Evolutionary conservation across 768 basidiomycete genomes (phyloP).

Genomic region (Grammothele lineata): DNA sequence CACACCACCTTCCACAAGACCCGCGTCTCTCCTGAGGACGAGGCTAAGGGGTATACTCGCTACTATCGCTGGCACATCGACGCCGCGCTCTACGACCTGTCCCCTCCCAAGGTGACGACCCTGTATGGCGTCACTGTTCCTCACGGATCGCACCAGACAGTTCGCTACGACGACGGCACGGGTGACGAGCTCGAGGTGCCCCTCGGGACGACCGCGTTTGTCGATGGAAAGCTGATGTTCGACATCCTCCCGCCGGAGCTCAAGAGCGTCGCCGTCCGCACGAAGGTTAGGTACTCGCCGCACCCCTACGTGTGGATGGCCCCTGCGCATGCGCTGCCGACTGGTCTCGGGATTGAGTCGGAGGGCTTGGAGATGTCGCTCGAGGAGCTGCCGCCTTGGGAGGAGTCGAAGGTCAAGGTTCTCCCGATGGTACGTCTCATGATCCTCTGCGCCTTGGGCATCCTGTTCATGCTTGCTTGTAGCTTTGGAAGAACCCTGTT

Average conservation of each 20-base stretch:
- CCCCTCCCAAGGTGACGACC: conserved; percentile 81
- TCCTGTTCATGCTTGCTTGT: background rate
- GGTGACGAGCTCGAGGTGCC: conserved; percentile 81
- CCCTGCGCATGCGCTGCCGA: conserved; percentile 63
- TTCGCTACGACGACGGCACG: conserved; percentile 82
- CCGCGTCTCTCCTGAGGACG: conserved; percentile 66
- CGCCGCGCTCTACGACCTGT: conserved; percentile 74
- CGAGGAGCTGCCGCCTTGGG: conserved; percentile 77
- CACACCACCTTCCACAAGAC: conserved; percentile 89
- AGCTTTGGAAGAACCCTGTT: conserved; percentile 54
- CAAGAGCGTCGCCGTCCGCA: conserved; percentile 78
- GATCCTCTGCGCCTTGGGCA: background rate
- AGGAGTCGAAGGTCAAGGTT: conserved; percentile 67
- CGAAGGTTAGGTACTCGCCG: conserved; percentile 74
- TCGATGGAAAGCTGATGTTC: conserved; percentile 81
- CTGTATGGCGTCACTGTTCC: conserved; percentile 79
- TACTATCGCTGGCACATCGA: conserved; percentile 95
- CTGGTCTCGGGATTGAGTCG: conserved; percentile 77
- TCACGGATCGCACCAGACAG: conserved; percentile 54
- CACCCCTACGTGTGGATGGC: conserved; percentile 94
- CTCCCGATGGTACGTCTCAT: conserved; percentile 51
- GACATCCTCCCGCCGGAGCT: conserved; percentile 64
- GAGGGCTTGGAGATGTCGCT: conserved; percentile 70
- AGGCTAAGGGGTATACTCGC: conserved; percentile 72
- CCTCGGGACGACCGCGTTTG: conserved; percentile 83